Conservation (phyloP, 148 eudicot genomes). For the Suaeda aralocaspica region DNA sequence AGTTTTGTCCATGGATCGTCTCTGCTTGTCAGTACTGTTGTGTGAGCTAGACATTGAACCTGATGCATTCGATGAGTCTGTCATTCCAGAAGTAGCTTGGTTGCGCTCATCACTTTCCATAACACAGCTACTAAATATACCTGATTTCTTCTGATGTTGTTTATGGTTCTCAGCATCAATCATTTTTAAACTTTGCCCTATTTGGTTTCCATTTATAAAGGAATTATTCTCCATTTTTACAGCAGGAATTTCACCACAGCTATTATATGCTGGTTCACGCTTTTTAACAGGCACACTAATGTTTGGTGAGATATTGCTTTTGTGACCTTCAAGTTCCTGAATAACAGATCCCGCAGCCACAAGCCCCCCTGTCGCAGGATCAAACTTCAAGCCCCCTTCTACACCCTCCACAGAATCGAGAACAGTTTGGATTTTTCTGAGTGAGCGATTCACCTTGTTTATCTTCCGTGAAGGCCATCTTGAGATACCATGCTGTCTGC, state of each 20-base stretch:
- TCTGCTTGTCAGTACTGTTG: slow-evolving; percentile 26
- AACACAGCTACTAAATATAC: background rate
- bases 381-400: slow-evolving; percentile 81
- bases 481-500: slow-evolving; percentile 89
- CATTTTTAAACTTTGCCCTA: slow-evolving; percentile 2
- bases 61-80: slow-evolving; percentile 64
- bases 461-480: slow-evolving; percentile 99
- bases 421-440: slow-evolving; percentile 74
- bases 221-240: slow-evolving; percentile 48
- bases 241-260: slow-evolving; percentile 19
- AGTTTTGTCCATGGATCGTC: slow-evolving; percentile 18
- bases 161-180: slow-evolving; percentile 10
- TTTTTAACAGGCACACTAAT: slow-evolving; percentile 15
- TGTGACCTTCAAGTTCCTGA: slow-evolving; percentile 37
- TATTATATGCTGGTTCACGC: slow-evolving; percentile 7
- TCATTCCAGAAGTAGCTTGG: slow-evolving; percentile 57
- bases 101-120: slow-evolving; percentile 38
- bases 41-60: slow-evolving; percentile 63
- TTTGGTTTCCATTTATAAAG: slow-evolving; percentile 21
- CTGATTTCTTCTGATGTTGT: slow-evolving; percentile 12
- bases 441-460: slow-evolving; percentile 88
- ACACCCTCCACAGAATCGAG: slow-evolving; percentile 86
- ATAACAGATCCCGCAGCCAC: slow-evolving; percentile 49
- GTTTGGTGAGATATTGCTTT: slow-evolving; percentile 21
- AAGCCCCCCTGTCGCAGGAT: slow-evolving; percentile 61